A percentile compares a stretch with the other conserved stretches of the same genome.
Evolutionary conservation across 202 grass and related monocot genomes (phyloP).

Genomic region (Setaria viridis): DNA sequence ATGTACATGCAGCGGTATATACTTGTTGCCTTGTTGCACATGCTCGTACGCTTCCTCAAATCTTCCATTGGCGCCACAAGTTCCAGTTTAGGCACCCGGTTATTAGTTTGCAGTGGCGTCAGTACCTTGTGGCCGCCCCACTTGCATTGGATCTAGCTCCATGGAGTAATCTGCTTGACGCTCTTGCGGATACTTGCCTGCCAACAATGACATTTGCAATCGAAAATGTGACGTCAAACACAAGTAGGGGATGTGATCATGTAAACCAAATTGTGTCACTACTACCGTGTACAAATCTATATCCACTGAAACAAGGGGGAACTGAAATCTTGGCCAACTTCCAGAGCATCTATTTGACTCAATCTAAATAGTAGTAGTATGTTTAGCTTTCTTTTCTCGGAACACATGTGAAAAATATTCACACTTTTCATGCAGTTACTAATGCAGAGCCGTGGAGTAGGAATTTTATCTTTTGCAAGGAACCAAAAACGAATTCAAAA

Average conservation of each 20-base stretch:
- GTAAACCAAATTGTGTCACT: background rate
- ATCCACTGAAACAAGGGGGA: background rate
- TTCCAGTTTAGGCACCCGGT: background rate
- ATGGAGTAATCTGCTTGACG: constrained; percentile 62
- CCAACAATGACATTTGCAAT: background rate
- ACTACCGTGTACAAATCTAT: background rate
- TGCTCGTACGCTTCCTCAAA: background rate
- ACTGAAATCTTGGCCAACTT: background rate
- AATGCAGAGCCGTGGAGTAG: background rate
- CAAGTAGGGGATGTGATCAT: background rate
- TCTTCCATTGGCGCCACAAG: background rate
- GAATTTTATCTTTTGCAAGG: background rate
- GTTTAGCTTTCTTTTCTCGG: background rate
- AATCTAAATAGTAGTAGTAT: no score
- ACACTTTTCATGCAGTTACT: background rate
- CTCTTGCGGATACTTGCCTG: constrained; percentile 69
- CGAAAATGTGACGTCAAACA: background rate
- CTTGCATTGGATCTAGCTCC: constrained; percentile 49
- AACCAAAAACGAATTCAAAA: background rate
- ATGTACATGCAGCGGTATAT: no score
- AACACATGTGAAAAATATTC: background rate
- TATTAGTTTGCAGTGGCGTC: background rate
- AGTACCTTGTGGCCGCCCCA: background rate
- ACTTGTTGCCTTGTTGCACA: background rate
- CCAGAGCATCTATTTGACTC: background rate